Conservation (phyloP, 2,329 filamentous ascomycete species). For the Verticillium longisporum region DNA sequence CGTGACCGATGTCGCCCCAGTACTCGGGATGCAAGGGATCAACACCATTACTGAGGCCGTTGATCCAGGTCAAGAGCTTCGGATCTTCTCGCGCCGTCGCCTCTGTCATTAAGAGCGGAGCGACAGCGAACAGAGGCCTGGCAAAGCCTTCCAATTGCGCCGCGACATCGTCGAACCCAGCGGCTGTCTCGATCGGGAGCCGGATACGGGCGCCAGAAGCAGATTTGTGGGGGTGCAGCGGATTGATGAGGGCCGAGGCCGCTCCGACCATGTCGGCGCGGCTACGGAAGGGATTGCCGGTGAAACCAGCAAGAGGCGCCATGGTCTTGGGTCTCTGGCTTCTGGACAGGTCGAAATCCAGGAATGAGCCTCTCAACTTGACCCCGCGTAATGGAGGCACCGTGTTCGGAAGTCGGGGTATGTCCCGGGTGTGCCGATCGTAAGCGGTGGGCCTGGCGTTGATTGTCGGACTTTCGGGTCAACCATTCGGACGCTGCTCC, state of each 20-base stretch:
- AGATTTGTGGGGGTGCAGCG: constrained; percentile 20
- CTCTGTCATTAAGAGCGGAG: constrained; percentile 17
- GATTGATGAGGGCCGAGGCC: constrained; percentile 16
- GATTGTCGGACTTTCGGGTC: background rate
- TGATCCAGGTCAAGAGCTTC: background rate
- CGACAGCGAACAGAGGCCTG: constrained; percentile 15
- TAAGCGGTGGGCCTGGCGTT: background rate
- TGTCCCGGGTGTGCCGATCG: background rate
- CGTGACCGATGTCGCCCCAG: constrained; percentile 1
- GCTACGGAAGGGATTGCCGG: constrained; percentile 22
- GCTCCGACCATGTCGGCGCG: constrained; percentile 20
- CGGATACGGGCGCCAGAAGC: constrained; percentile 19
- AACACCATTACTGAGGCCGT: background rate
- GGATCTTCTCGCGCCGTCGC: background rate
- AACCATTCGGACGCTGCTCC: background rate
- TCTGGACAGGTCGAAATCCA: background rate
- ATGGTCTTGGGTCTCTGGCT: constrained; percentile 7
- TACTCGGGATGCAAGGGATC: constrained; percentile 1
- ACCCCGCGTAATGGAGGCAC: background rate
- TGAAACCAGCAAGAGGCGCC: constrained; percentile 21
- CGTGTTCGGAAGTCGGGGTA: background rate
- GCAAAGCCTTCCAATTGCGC: constrained; percentile 30
- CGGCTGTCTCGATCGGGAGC: constrained; percentile 19
- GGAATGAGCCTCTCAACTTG: background rate
- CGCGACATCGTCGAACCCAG: constrained; percentile 25